These are phyloP conservation scores for Ogataea saltuana DNA, from an alignment of 805 yeast species.

Conservation along the genomic window DNA sequence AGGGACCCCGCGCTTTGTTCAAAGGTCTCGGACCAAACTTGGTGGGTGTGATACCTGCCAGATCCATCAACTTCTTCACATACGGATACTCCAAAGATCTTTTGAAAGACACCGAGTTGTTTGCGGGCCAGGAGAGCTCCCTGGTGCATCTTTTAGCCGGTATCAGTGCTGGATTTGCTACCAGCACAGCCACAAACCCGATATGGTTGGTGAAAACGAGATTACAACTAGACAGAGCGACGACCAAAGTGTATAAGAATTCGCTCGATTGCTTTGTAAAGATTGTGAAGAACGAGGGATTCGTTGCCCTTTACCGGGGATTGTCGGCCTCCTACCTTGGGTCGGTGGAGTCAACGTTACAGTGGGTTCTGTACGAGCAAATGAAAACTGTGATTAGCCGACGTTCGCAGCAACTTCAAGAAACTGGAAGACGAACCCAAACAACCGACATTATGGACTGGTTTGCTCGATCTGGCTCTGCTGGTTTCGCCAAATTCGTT, in stretches of 20 bases:
- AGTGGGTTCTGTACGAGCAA: slow-evolving; percentile 96
- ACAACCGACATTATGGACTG: slow-evolving; percentile 77
- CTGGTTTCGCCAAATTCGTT: slow-evolving; percentile 92
- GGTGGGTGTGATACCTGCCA: slow-evolving; percentile 97
- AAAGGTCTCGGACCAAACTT: slow-evolving; percentile 96
- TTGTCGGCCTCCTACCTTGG: slow-evolving; percentile 93
- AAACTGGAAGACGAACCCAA: slow-evolving; percentile 40
- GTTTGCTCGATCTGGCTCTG: slow-evolving; percentile 96
- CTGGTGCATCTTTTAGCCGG: slow-evolving; percentile 87
- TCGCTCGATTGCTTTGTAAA: slow-evolving; percentile 81
- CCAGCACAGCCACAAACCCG: slow-evolving; percentile 96
- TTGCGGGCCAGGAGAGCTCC: slow-evolving; percentile 75
- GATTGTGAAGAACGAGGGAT: slow-evolving; percentile 75
- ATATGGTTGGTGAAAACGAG: slow-evolving; percentile 97
- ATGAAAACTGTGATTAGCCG: slow-evolving; percentile 72
- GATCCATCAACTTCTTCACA: slow-evolving; percentile 94
- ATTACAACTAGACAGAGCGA: slow-evolving; percentile 81
- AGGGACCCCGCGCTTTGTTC: slow-evolving; percentile 85
- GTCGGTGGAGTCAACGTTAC: slow-evolving; percentile 87
- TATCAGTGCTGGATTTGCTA: slow-evolving; percentile 86
- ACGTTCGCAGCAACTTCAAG: slow-evolving; percentile 43
- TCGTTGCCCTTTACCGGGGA: slow-evolving; percentile 83
- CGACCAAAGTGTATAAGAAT: slow-evolving; percentile 65
- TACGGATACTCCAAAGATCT: slow-evolving; percentile 91
- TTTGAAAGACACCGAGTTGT: slow-evolving; percentile 57